Evolutionary conservation across 192 early-diverging fungal species (phyloP).

Genomic region (Gryganskiella cystojenkinii): DNA sequence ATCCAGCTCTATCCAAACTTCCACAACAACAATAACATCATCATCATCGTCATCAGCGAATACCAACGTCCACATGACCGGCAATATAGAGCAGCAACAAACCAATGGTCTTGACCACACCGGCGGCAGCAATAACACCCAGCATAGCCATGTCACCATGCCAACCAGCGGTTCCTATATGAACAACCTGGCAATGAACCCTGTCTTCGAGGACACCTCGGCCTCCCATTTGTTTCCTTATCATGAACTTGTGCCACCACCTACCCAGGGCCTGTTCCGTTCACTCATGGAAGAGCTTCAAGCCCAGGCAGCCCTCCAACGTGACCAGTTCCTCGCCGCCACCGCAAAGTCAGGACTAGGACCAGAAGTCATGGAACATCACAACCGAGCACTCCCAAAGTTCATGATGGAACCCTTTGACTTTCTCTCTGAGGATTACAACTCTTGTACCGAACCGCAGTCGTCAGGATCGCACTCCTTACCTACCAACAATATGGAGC

Average conservation of each 20-base stretch:
- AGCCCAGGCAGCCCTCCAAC: conserved; percentile 38
- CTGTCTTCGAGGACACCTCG: conserved; percentile 9
- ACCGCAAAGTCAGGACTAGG: conserved; percentile 9
- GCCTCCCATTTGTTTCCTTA: conserved; percentile 19
- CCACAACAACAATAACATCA: background rate
- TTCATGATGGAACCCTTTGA: conserved; percentile 46
- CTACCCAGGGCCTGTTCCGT: conserved; percentile 46
- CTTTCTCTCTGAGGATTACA: conserved; percentile 30
- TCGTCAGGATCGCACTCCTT: background rate
- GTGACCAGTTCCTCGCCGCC: conserved; percentile 24
- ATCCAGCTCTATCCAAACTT: background rate
- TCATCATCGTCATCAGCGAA: background rate
- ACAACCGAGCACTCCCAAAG: conserved; percentile 8
- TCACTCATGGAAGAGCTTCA: conserved; percentile 49
- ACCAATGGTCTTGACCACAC: background rate
- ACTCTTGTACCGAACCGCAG: conserved; percentile 20
- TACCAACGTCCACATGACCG: background rate
- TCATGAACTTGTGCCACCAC: conserved; percentile 29
- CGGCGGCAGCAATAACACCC: background rate
- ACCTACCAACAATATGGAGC: background rate
- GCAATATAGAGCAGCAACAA: no score
- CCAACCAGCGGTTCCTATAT: conserved; percentile 1
- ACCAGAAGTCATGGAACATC: background rate
- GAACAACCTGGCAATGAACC: background rate
- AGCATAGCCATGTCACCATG: background rate